phyloP scores from a whole-genome alignment of 2,329 filamentous ascomycete species.

The Penicillium brasilianum region DNA sequence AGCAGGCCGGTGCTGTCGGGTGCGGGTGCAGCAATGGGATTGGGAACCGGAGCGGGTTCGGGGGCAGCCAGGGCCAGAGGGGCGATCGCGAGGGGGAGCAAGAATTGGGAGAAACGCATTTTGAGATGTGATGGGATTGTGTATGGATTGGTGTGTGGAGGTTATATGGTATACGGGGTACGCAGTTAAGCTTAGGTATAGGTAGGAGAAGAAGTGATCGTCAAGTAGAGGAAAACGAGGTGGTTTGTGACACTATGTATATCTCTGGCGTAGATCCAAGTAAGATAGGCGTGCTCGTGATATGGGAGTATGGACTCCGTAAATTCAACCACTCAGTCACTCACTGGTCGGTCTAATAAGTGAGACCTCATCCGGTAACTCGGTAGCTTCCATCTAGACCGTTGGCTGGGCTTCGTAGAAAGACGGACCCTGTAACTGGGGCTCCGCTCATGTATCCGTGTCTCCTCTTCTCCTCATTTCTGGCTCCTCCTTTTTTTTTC shows the following conservation, averaged over 20 bases:
- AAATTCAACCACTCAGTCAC: not conserved
- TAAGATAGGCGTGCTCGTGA: conserved; percentile 2
- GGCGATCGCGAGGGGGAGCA: conserved; percentile 29
- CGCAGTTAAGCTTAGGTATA: not conserved
- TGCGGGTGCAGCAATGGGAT: conserved; percentile 31
- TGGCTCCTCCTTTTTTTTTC: not conserved
- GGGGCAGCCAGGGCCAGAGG: conserved; percentile 28
- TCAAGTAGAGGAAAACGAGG: not conserved
- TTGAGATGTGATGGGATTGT: conserved; percentile 7
- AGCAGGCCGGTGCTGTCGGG: conserved; percentile 32
- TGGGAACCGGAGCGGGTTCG: conserved; percentile 24
- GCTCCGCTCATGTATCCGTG: not conserved
- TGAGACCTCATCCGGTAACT: conserved; percentile 1
- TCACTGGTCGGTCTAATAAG: not conserved
- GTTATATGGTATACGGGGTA: not conserved
- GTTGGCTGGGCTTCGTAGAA: not conserved
- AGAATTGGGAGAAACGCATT: conserved; percentile 30
- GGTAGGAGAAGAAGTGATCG: conserved; percentile 2
- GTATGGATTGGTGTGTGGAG: not conserved
- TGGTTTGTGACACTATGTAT: not conserved
- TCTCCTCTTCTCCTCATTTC: not conserved
- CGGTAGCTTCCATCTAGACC: conserved; percentile 3
- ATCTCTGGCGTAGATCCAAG: conserved; percentile 3
- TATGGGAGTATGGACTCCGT: no score
- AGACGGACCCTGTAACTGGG: not conserved